A percentile compares a stretch with the other conserved stretches of the same genome.
Conservation (phyloP, 495 filamentous ascomycete species). For the Podospora appendiculata region DNA sequence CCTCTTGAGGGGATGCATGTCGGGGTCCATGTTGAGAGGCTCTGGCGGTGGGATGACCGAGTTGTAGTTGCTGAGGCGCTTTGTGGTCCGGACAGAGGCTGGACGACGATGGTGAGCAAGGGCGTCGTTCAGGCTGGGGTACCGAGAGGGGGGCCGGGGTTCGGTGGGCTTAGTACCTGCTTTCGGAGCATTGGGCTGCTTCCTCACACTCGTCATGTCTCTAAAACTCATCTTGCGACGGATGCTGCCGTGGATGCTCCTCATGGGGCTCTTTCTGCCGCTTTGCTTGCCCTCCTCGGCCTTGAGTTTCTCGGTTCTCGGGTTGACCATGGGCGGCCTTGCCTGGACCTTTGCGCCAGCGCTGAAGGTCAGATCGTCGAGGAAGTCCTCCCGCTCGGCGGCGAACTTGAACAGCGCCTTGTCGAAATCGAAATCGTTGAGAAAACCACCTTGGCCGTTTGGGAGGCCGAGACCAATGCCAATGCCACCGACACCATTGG, state of each 20-base stretch:
- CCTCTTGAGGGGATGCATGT: slow-evolving; percentile 91
- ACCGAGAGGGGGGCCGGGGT: not conserved
- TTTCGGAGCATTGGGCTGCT: slow-evolving; percentile 67
- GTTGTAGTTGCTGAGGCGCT: slow-evolving; percentile 92
- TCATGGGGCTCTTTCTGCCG: slow-evolving; percentile 40
- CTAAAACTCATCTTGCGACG: slow-evolving; percentile 79
- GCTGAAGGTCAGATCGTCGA: slow-evolving; percentile 85
- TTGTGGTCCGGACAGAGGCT: slow-evolving; percentile 88
- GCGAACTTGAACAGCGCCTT: slow-evolving; percentile 88
- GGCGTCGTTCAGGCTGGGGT: slow-evolving; percentile 1
- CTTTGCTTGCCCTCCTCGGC: slow-evolving; percentile 56
- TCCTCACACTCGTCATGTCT: slow-evolving; percentile 92
- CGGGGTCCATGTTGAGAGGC: slow-evolving; percentile 78
- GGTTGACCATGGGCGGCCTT: slow-evolving; percentile 60
- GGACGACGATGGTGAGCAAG: slow-evolving; percentile 16
- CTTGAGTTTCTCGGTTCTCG: slow-evolving; percentile 73
- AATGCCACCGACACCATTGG: not conserved
- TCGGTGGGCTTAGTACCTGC: slow-evolving; percentile 46
- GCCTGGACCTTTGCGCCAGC: slow-evolving; percentile 72
- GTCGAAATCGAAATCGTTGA: slow-evolving; percentile 75
- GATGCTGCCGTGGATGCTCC: slow-evolving; percentile 63
- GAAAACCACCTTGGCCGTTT: slow-evolving; percentile 16
- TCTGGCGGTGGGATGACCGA: slow-evolving; percentile 93
- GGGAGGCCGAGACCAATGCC: slow-evolving; percentile 9
- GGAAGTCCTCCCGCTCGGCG: slow-evolving; percentile 83